These are phyloP conservation scores for Coniochaeta hoffmannii DNA, from an alignment of 2,329 filamentous ascomycete genomes.

Conservation along the genomic window DNA sequence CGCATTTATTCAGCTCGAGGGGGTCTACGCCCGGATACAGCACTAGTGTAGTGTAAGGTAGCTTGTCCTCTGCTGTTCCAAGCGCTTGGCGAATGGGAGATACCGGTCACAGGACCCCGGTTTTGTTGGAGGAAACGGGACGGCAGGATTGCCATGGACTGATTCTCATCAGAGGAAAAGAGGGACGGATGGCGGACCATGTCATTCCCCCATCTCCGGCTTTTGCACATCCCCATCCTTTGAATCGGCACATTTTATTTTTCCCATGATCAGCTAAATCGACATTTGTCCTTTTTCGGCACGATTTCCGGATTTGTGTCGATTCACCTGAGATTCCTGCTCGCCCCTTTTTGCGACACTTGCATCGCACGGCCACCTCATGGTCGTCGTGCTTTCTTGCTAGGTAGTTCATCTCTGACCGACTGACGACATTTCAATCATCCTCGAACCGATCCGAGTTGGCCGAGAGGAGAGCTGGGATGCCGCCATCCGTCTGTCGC, in stretches of 20 bases:
- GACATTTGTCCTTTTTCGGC: neutral
- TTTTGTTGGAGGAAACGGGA: neutral
- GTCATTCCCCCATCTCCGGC: neutral
- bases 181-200: neutral
- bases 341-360: too few relatives aligned
- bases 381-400: neutral
- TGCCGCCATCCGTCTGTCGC: neutral
- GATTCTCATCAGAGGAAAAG: too few relatives aligned
- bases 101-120: neutral
- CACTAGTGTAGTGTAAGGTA: too few relatives aligned
- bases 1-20: too few relatives aligned
- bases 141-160: too few relatives aligned
- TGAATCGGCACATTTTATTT: neutral
- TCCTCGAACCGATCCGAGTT: neutral
- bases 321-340: too few relatives aligned
- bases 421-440: neutral
- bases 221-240: too few relatives aligned
- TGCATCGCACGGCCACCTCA: too few relatives aligned
- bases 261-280: neutral
- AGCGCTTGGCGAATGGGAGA: neutral
- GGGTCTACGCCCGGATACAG: too few relatives aligned
- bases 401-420: neutral
- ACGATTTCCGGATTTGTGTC: too few relatives aligned
- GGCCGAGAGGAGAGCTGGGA: neutral
- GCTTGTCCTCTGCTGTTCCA: too few relatives aligned